Percentiles rank a stretch among this genome's conserved stretches.
Conservation (phyloP, 345 rosid genomes). For the Moricandia moricandioides region DNA sequence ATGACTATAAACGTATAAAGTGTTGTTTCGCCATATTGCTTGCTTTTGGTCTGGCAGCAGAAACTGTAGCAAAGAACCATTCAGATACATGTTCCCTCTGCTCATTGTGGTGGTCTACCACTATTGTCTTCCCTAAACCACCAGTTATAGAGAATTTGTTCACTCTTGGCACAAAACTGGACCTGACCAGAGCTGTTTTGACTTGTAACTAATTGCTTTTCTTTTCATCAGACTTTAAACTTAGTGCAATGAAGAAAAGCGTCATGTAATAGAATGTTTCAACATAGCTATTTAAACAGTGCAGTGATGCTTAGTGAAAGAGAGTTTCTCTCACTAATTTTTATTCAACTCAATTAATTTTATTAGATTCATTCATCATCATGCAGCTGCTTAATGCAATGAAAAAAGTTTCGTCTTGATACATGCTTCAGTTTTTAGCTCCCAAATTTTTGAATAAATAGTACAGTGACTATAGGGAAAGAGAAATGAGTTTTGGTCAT, state of each 20-base stretch:
- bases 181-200: conserved; percentile 5
- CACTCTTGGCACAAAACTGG: conserved; percentile 14
- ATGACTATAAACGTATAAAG: too few relatives aligned
- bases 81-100: too few relatives aligned
- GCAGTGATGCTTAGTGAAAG: not conserved
- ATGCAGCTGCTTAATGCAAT: not conserved
- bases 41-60: too few relatives aligned
- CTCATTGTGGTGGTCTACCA: too few relatives aligned
- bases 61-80: too few relatives aligned
- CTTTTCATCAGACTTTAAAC: not conserved
- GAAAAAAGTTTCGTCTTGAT: not conserved
- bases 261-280: not conserved
- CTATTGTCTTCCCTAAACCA: too few relatives aligned
- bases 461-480: conserved; percentile 1
- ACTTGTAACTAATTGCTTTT: too few relatives aligned
- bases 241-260: conserved; percentile 15
- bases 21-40: too few relatives aligned
- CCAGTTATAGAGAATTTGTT: conserved; percentile 10
- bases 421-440: not conserved
- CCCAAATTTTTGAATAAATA: conserved; percentile 6
- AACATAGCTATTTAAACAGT: not conserved
- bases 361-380: not conserved
- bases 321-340: not conserved
- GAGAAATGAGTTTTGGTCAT: not conserved
- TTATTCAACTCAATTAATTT: not conserved